Evolutionary conservation across 2,329 filamentous ascomycete genomes (phyloP).

Genomic region (Aurifilum marmelostoma): DNA sequence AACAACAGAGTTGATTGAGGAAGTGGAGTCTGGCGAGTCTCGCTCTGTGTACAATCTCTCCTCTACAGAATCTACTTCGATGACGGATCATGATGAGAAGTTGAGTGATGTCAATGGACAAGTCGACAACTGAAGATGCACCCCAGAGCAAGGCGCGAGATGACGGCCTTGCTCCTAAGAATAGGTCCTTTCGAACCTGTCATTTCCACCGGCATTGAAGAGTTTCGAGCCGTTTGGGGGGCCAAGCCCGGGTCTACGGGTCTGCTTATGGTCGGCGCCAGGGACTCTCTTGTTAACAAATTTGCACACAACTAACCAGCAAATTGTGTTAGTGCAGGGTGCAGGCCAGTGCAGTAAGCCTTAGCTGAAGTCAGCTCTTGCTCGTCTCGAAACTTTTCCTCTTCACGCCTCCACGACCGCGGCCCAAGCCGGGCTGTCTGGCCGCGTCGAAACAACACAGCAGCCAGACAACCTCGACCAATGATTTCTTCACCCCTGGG

Average conservation of each 20-base stretch:
- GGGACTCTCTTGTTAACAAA: slow-evolving; percentile 16
- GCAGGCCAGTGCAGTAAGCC: slow-evolving; percentile 7
- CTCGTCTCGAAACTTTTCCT: slow-evolving; percentile 22
- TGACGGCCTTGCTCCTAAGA: slow-evolving; percentile 12
- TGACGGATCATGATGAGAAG: slow-evolving; percentile 7
- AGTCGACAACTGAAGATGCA: background rate
- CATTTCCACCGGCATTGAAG: slow-evolving; percentile 15
- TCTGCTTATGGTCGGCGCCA: slow-evolving; percentile 15
- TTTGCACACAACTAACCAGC: background rate
- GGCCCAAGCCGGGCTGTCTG: slow-evolving; percentile 20
- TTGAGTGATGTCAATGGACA: slow-evolving; percentile 15
- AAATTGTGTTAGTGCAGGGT: slow-evolving; percentile 21
- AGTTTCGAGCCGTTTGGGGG: slow-evolving; percentile 21
- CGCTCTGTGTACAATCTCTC: slow-evolving; percentile 1
- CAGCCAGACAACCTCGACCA: slow-evolving; percentile 16
- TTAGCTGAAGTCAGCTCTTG: slow-evolving; percentile 13
- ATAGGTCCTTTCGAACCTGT: slow-evolving; percentile 12
- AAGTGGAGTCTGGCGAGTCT: slow-evolving; percentile 13
- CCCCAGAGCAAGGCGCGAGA: background rate
- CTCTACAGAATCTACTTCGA: slow-evolving; percentile 4
- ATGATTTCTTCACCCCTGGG: slow-evolving; percentile 1
- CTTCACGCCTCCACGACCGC: slow-evolving; percentile 11
- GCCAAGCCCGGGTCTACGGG: slow-evolving; percentile 16
- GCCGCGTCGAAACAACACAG: slow-evolving; percentile 22
- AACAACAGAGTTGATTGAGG: background rate